Base-by-base conservation (phyloP, 2,329 filamentous ascomycete species). In the Aspergillus persii region DNA sequence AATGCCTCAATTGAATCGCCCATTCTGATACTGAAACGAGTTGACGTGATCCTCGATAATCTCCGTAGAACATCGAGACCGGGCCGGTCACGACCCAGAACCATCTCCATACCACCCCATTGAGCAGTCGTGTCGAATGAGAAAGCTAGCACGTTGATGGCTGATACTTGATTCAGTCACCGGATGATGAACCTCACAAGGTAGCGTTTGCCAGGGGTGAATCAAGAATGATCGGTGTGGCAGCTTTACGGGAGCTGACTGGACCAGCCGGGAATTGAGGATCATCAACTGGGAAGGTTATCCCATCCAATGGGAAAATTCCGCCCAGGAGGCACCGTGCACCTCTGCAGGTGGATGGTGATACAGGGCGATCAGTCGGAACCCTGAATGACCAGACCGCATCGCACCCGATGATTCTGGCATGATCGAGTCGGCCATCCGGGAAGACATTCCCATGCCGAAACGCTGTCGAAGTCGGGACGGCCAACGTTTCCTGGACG, bases 391-490 rank as follows among this genome's bases (percentile, higher is more conserved):
- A 15, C 41, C 9, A 12, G 39, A 36, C 18, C 36, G 44, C 39
- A 47, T 33, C 18, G 30, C 48, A 48, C 55, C 55, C 59, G 56
- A 56, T 55, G 8, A 47, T 56, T 33, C 46, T 62, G 60, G 60
- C 57, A 48, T 62, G 60, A 62, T 62, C 54, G 23, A 39, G 36
- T 62, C 60, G 60, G 60, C 57, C 60, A 61, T 53, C 57, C 60
- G 57, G 15, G 44, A 36, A 15, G 51, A 31, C 33, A 36, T 27
- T 27, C 36, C 47, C 46, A 49, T 60, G 57, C 60, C 60, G 60
- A 62, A 60, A 60, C 54, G 53, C 57, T 60, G 27, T 6, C 30
- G 12, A 12, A 49, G 31, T 55, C 50, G 60, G 57, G 44, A 54
- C 50, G 57, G 49, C 46, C 58, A 60, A 50, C 18, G 26, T 15